These are phyloP conservation scores for Trichophyton rubrum DNA, from an alignment of 2,329 filamentous ascomycete genomes.

Conservation along the genomic window DNA sequence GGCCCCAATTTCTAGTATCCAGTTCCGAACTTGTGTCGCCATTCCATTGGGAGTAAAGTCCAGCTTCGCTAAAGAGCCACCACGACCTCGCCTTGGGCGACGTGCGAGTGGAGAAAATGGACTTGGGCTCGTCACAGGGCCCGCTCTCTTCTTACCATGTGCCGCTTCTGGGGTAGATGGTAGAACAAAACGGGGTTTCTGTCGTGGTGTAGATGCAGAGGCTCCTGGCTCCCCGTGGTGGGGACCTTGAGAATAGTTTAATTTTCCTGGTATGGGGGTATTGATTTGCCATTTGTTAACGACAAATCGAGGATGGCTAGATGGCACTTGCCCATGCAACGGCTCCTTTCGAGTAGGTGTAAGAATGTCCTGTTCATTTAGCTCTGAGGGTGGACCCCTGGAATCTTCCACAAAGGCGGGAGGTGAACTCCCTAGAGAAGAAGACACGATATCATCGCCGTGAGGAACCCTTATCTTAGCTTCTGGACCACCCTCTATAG, in stretches of 20 bases:
- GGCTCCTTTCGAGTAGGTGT: neutral
- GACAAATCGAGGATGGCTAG: neutral
- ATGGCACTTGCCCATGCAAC: neutral
- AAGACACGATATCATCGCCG: neutral
- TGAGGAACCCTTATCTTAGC: neutral
- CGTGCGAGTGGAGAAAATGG: constrained; percentile 27
- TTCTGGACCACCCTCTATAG: neutral
- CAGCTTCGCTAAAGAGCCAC: constrained; percentile 12
- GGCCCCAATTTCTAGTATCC: constrained; percentile 29
- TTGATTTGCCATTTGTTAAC: neutral
- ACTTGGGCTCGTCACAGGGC: constrained; percentile 6
- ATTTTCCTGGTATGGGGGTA: neutral
- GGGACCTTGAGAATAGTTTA: neutral
- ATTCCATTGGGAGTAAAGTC: constrained; percentile 28
- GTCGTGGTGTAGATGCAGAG: constrained; percentile 10
- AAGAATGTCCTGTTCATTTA: constrained; percentile 8
- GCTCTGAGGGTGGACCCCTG: constrained; percentile 3
- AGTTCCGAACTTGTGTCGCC: constrained; percentile 30
- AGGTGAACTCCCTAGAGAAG: neutral
- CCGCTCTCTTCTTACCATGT: neutral
- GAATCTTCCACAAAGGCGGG: constrained; percentile 5
- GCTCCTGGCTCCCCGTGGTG: neutral
- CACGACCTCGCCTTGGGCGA: constrained; percentile 8
- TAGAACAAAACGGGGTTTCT: constrained; percentile 28
- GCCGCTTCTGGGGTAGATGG: constrained; percentile 21